Percentiles rank a stretch among this genome's conserved stretches.
These are phyloP conservation scores for Aspergillus olivimuriae DNA, from an alignment of 495 filamentous ascomycete genomes.

Conservation along the genomic window DNA sequence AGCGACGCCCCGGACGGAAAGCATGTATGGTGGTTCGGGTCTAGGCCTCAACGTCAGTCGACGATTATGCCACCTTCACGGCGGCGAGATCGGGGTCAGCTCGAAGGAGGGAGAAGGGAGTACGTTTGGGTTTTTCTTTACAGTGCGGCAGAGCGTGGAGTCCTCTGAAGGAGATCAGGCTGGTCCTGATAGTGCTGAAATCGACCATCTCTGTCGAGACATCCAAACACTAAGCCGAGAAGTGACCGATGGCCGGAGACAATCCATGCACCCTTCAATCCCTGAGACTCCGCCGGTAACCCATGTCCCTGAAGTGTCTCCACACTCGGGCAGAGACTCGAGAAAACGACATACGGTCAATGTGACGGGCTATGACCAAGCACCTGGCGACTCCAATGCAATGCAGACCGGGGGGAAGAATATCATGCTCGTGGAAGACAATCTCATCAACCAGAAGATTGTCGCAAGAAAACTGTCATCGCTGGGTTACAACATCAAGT, in stretches of 20 bases:
- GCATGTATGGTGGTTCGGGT: constrained; percentile 77
- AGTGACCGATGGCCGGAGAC: constrained; percentile 6
- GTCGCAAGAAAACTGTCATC: constrained; percentile 57
- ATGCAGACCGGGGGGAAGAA: neutral
- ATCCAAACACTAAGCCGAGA: constrained; percentile 17
- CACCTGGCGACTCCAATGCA: too few relatives aligned
- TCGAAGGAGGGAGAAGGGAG: constrained; percentile 67
- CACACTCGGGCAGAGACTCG: constrained; percentile 1
- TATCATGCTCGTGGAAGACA: constrained; percentile 79
- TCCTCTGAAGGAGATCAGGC: constrained; percentile 23
- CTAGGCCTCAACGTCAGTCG: constrained; percentile 78
- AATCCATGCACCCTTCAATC: constrained; percentile 5
- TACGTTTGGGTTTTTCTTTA: constrained; percentile 81
- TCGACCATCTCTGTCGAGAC: constrained; percentile 15
- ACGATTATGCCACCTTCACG: constrained; percentile 72
- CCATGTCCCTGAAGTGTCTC: neutral
- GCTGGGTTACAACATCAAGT: constrained; percentile 56
- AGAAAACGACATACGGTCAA: constrained; percentile 1
- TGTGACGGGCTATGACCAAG: constrained; percentile 4
- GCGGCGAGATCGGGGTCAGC: constrained; percentile 75
- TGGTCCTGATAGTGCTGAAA: constrained; percentile 8
- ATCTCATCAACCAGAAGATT: constrained; percentile 68
- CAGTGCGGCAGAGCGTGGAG: constrained; percentile 37
- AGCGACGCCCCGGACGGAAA: constrained; percentile 69
- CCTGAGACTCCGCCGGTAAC: constrained; percentile 4